A percentile compares a stretch with the other conserved stretches of the same genome.
Conservation (phyloP, 148 eudicot species). For the Rhododendron vialii region DNA sequence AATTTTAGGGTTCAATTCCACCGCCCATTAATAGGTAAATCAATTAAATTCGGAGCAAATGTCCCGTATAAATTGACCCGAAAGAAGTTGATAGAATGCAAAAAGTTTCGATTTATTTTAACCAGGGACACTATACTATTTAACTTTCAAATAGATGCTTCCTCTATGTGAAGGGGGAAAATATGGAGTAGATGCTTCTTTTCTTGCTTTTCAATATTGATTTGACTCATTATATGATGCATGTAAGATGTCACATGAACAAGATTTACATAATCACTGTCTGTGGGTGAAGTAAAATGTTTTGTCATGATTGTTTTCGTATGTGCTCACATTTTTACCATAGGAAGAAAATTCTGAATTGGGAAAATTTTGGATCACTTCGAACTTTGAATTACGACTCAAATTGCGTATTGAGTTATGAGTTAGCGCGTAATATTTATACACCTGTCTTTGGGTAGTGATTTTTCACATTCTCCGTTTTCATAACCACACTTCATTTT, state of each 20-base stretch:
- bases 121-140: background rate
- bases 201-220: background rate
- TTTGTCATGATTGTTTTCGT: background rate
- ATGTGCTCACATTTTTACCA: background rate
- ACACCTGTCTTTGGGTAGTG: no score
- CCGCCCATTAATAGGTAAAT: no score
- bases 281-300: background rate
- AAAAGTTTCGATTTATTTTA: no score
- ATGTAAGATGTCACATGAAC: background rate
- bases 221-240: background rate
- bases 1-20: no score
- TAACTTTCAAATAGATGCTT: background rate
- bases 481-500: no score
- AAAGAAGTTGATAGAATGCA: no score
- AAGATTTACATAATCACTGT: background rate
- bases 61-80: no score
- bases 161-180: background rate
- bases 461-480: no score
- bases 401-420: background rate
- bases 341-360: no score
- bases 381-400: no score
- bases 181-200: background rate
- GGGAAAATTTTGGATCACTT: no score
- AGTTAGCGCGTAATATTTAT: background rate
- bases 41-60: no score